Evolutionary conservation across 352 stramenopile species (phyloP).

Genomic region (Pythium pectinolyticum): DNA sequence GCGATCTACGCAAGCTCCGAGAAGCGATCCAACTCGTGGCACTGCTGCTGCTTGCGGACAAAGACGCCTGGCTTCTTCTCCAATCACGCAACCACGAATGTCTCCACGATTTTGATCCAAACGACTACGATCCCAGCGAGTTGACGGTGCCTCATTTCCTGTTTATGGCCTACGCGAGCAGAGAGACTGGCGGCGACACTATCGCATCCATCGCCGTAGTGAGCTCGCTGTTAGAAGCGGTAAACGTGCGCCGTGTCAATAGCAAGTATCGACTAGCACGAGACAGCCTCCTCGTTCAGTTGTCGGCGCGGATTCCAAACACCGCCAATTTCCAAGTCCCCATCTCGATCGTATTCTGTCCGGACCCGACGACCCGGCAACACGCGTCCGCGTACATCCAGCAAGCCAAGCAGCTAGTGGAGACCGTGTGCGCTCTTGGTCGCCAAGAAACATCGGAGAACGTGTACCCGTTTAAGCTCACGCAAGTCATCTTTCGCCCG

Average conservation of each 20-base stretch:
- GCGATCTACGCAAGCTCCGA: constrained; percentile 7
- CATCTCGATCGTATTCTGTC: constrained; percentile 5
- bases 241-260: neutral
- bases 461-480: constrained; percentile 10
- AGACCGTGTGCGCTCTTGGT: neutral
- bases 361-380: neutral
- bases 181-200: neutral
- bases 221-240: neutral
- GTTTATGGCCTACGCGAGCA: constrained; percentile 3
- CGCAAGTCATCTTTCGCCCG: neutral
- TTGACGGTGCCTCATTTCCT: constrained; percentile 7
- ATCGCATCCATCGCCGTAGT: constrained; percentile 6
- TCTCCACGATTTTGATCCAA: constrained; percentile 12
- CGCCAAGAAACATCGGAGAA: neutral
- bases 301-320: neutral
- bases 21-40: constrained; percentile 22
- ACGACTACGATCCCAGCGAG: constrained; percentile 17
- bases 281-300: neutral
- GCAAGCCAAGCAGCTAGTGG: neutral
- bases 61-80: constrained; percentile 4
- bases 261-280: neutral
- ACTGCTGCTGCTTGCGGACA: constrained; percentile 4
- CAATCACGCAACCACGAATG: neutral
- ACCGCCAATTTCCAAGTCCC: constrained; percentile 2
- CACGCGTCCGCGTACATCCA: neutral